phyloP scores from a whole-genome alignment of 805 yeast genomes.

The Candida dendrica region DNA sequence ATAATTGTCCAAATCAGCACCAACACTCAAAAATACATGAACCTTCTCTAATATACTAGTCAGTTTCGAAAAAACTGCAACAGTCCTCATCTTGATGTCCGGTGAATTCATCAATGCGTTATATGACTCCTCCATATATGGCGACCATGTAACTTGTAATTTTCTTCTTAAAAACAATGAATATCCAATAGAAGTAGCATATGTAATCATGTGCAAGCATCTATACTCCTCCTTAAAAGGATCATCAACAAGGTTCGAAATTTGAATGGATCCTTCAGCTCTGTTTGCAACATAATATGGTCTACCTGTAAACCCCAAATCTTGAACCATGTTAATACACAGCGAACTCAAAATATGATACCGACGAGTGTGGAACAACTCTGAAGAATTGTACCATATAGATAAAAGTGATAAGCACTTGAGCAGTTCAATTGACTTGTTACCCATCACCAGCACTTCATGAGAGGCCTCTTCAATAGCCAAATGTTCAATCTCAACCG shows the following conservation, averaged over 20 bases:
- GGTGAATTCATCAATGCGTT: conserved; percentile 32
- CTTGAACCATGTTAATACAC: conserved; percentile 64
- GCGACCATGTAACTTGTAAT: conserved; percentile 54
- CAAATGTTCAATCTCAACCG: conserved; percentile 43
- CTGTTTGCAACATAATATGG: conserved; percentile 35
- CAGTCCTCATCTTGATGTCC: conserved; percentile 26
- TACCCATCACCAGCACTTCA: conserved; percentile 64
- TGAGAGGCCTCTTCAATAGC: conserved; percentile 43
- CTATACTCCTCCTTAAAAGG: conserved; percentile 38
- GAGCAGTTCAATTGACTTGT: conserved; percentile 61
- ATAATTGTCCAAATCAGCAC: conserved; percentile 11
- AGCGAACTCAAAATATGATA: conserved; percentile 62
- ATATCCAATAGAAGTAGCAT: conserved; percentile 54
- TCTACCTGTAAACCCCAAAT: conserved; percentile 62
- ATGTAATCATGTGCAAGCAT: conserved; percentile 49
- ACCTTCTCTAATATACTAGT: conserved; percentile 57
- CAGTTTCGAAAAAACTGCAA: conserved; percentile 54
- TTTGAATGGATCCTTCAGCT: conserved; percentile 32
- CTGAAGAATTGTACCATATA: conserved; percentile 82
- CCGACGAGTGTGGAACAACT: conserved; percentile 70
- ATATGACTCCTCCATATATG: conserved; percentile 56
- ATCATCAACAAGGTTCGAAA: conserved; percentile 31
- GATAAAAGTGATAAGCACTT: conserved; percentile 54
- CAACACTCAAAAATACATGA: conserved; percentile 9
- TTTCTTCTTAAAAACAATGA: conserved; percentile 61